Evolutionary conservation across 148 eudicot genomes (phyloP).

Genomic region (Bassia scoparia): DNA sequence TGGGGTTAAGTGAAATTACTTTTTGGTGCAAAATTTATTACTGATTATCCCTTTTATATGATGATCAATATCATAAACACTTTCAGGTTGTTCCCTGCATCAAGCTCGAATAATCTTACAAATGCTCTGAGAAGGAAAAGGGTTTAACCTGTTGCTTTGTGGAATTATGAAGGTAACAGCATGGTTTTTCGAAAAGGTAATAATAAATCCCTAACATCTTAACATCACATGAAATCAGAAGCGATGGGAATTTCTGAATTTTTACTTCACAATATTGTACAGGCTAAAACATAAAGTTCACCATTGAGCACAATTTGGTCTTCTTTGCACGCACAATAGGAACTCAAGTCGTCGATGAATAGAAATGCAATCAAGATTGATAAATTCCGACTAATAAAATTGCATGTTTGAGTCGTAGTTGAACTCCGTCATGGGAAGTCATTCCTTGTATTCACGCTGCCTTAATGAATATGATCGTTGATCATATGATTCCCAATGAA

Average conservation of each 20-base stretch:
- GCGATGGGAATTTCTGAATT: neutral
- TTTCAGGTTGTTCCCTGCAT: conserved; percentile 76
- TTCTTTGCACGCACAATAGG: conserved; percentile 83
- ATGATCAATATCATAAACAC: neutral
- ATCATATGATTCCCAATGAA: neutral
- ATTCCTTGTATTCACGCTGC: neutral
- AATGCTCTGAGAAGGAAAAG: conserved; percentile 75
- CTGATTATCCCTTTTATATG: neutral
- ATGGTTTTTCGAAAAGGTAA: conserved; percentile 93
- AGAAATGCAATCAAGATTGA: conserved; percentile 76
- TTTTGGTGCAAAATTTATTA: neutral
- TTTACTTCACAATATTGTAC: conserved; percentile 9
- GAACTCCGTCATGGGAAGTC: conserved; percentile 7
- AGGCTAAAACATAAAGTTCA: conserved; percentile 95
- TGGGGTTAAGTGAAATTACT: no score
- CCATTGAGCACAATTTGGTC: conserved; percentile 87
- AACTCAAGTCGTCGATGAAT: conserved; percentile 75
- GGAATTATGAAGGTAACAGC: conserved; percentile 91
- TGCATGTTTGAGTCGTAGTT: neutral
- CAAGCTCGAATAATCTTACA: conserved; percentile 83
- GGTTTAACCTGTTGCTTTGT: conserved; percentile 90
- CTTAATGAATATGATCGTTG: neutral
- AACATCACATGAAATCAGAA: neutral
- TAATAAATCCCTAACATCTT: neutral
- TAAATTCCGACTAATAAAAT: conserved; percentile 55